Evolutionary conservation across 371 early-diverging fungal genomes (phyloP).

Genomic region (Syncephalastrum monosporum): DNA sequence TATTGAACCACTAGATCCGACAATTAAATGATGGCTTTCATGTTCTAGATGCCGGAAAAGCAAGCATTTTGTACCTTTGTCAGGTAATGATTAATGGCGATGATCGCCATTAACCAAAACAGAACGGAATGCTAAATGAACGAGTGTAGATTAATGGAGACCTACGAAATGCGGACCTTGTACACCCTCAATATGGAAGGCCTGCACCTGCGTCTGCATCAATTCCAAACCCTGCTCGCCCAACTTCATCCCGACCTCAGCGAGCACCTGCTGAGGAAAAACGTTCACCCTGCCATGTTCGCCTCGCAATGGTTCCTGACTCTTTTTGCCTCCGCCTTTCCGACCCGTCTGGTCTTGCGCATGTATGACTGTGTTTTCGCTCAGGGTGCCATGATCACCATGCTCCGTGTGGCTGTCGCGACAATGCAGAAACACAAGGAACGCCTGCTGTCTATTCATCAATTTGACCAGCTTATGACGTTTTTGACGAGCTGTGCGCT

Average conservation of each 20-base stretch:
- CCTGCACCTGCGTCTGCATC: slow-evolving; percentile 82
- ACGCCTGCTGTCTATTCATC: slow-evolving; percentile 66
- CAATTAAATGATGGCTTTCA: not conserved
- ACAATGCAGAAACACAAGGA: slow-evolving; percentile 81
- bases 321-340: slow-evolving; percentile 92
- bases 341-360: slow-evolving; percentile 83
- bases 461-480: slow-evolving; percentile 83
- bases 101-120: slow-evolving; percentile 28
- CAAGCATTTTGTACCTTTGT: slow-evolving; percentile 91
- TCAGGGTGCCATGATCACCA: slow-evolving; percentile 82
- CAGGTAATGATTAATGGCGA: slow-evolving; percentile 47
- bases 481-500: slow-evolving; percentile 76
- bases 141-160: slow-evolving; percentile 73
- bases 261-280: slow-evolving; percentile 71
- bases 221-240: slow-evolving; percentile 81
- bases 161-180: slow-evolving; percentile 78
- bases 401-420: slow-evolving; percentile 86
- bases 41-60: slow-evolving; percentile 81
- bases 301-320: slow-evolving; percentile 95
- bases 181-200: slow-evolving; percentile 89
- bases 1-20: not conserved
- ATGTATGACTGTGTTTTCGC: slow-evolving; percentile 91
- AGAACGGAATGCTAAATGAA: not conserved
- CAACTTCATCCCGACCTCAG: slow-evolving; percentile 79
- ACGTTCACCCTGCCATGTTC: slow-evolving; percentile 86